Base-by-base conservation (phyloP, 805 yeast species). In the Wickerhamiella brachini region DNA sequence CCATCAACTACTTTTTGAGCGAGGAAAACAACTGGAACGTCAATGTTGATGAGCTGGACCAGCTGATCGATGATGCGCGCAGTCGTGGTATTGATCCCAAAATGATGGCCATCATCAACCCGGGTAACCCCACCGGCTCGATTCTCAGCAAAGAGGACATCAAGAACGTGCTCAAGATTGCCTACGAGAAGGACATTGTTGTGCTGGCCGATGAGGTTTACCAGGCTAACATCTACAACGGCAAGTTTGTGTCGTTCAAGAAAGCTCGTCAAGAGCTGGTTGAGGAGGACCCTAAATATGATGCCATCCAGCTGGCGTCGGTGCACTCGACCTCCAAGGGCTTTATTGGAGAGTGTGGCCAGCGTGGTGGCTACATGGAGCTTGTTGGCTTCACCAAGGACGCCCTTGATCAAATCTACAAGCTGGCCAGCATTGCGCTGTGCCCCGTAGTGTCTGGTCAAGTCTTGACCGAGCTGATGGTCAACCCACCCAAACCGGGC, bases 291-390 rank as follows among this genome's bases (percentile, higher is more conserved):
- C 72, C 73, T 22, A 59, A 66, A 31, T 90, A 79, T 66, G 75
- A 76, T 47, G 72, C 79, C 54, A 90, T 93, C 41, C 95, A 87
- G 65, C 74, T 93, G 53, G 97, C 94, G 2, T 89, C 97, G 1
- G 71, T 93, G 59, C 97, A 93, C 68, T 88, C 97, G n/a, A 87
- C 95, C 44, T 90, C 97, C 12, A 93, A 93, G 69, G 99, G 99
- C 66, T 87, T 88, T 59, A 77, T 87, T 56, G 99, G 98, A 56
- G 99, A 93, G 70, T 93, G 99, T 75, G 99, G 99, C 54, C 98
- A 93, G 72, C 81, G 99, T 70, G 99, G 97, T 61, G 99, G 99
- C 5, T 93, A 89, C 72, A 85, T 93, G 93, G 99, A 93, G 68
- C 70, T 89, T 7, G 76, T 82, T 10, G 96, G 96, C 1, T 85